phyloP scores from a whole-genome alignment of 495 filamentous ascomycete species.

The Thozetella sp. region DNA sequence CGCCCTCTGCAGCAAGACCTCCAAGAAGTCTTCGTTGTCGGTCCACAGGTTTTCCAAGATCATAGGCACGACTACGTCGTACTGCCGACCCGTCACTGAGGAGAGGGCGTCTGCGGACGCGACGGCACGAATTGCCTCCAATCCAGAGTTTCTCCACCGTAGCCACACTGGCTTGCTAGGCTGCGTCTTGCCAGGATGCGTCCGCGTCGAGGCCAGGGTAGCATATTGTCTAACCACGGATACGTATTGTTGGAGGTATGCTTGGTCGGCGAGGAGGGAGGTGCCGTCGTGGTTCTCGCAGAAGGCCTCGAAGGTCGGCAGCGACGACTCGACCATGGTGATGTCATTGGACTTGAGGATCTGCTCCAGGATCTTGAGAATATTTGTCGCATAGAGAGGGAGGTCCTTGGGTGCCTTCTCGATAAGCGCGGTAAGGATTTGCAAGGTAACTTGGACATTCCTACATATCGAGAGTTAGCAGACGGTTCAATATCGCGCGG shows the following conservation, averaged over 20 bases:
- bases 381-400: slow-evolving; percentile 78
- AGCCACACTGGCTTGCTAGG: slow-evolving; percentile 75
- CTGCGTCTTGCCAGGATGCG: slow-evolving; percentile 43
- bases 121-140: slow-evolving; percentile 77
- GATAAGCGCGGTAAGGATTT: slow-evolving; percentile 85
- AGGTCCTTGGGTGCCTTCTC: slow-evolving; percentile 90
- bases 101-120: slow-evolving; percentile 77
- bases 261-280: slow-evolving; percentile 77
- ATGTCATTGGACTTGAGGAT: slow-evolving; percentile 81
- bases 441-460: slow-evolving; percentile 90
- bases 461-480: slow-evolving; percentile 38
- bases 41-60: slow-evolving; percentile 85
- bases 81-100: slow-evolving; percentile 70
- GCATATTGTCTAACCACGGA: slow-evolving; percentile 78
- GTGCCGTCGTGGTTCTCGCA: slow-evolving; percentile 80
- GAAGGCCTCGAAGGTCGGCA: slow-evolving; percentile 81
- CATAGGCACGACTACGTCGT: slow-evolving; percentile 76
- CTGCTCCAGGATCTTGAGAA: slow-evolving; percentile 76
- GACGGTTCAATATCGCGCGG: neutral
- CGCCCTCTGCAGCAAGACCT: slow-evolving; percentile 60
- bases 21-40: slow-evolving; percentile 68
- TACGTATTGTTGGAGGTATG: slow-evolving; percentile 80
- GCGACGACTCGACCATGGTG: slow-evolving; percentile 84
- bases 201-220: slow-evolving; percentile 66
- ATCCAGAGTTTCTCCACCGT: slow-evolving; percentile 78